Conservation (phyloP, 2,329 filamentous ascomycete species). For the Hawksworthiomyces lignivorus region DNA sequence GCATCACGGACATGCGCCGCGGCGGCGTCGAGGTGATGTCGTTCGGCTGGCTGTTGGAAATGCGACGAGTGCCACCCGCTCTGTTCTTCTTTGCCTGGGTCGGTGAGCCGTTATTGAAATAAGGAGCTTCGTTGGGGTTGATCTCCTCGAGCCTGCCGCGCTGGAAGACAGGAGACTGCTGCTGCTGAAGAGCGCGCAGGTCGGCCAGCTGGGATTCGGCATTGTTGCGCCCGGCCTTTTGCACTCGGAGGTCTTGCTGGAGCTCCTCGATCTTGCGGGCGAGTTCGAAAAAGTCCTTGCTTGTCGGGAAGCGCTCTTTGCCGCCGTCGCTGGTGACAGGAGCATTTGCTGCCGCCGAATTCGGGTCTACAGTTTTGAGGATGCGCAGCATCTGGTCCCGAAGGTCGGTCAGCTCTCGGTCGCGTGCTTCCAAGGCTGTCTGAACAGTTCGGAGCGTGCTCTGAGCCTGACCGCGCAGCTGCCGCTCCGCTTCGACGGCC, state of each 20-base stretch:
- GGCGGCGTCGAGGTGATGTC: constrained; percentile 51
- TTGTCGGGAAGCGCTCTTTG: constrained; percentile 8
- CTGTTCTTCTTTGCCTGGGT: constrained; percentile 64
- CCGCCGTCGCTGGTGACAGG: constrained; percentile 38
- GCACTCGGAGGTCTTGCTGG: constrained; percentile 80
- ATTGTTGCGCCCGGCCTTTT: constrained; percentile 70
- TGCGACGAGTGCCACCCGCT: constrained; percentile 44
- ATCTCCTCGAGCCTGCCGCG: constrained; percentile 81
- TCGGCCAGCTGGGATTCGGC: constrained; percentile 79
- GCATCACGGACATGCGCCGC: constrained; percentile 57
- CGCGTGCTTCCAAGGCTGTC: constrained; percentile 66
- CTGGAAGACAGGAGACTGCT: constrained; percentile 33
- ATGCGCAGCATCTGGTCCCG: constrained; percentile 72
- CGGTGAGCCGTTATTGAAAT: constrained; percentile 40
- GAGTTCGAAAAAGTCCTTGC: constrained; percentile 55
- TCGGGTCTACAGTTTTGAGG: constrained; percentile 81
- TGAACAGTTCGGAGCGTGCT: constrained; percentile 77
- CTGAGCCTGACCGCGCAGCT: constrained; percentile 78
- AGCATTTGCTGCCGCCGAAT: constrained; percentile 54
- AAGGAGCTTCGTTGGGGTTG: constrained; percentile 68
- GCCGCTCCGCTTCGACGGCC: constrained; percentile 82
- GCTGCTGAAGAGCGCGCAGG: constrained; percentile 64
- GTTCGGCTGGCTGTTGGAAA: constrained; percentile 50
- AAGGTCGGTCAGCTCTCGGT: constrained; percentile 73
- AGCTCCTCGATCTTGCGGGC: constrained; percentile 79